Evolutionary conservation across 306 rosid species (phyloP).

Genomic region (Lupinus albus): DNA sequence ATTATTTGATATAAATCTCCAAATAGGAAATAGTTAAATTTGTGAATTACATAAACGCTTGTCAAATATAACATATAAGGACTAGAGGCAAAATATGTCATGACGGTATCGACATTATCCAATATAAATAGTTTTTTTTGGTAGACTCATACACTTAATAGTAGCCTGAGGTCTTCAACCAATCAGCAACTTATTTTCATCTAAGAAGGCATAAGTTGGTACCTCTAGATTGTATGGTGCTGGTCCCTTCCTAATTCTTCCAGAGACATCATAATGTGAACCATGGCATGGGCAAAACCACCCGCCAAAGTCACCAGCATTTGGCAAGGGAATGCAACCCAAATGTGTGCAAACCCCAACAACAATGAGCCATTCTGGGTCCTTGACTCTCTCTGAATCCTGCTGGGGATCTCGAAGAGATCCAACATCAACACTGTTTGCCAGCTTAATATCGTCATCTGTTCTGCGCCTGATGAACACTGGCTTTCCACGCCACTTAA

Average conservation of each 20-base stretch:
- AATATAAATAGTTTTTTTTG: too few relatives aligned
- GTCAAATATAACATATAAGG: constrained; percentile 34
- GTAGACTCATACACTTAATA: constrained; percentile 16
- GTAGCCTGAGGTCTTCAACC: constrained; percentile 54
- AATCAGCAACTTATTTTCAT: constrained; percentile 67
- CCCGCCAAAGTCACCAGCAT: constrained; percentile 87
- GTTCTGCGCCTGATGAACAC: constrained; percentile 88
- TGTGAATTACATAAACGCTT: constrained; percentile 48
- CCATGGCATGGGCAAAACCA: constrained; percentile 97
- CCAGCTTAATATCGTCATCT: constrained; percentile 71
- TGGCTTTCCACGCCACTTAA: constrained; percentile 92
- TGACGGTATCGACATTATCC: constrained; percentile 60
- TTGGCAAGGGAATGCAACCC: constrained; percentile 91
- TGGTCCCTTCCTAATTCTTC: constrained; percentile 86
- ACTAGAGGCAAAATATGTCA: constrained; percentile 41
- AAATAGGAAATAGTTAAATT: constrained; percentile 35
- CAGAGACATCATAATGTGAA: constrained; percentile 81
- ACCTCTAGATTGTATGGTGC: constrained; percentile 92
- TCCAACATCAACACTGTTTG: constrained; percentile 71
- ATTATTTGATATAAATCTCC: constrained; percentile 55
- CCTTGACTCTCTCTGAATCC: constrained; percentile 71
- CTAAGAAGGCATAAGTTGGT: constrained; percentile 75
- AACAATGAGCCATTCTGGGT: constrained; percentile 86
- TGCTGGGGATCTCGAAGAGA: constrained; percentile 82
- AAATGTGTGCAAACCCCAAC: constrained; percentile 88